Evolutionary conservation across 345 rosid species (phyloP), one percentile per base, ranked within the genome.

Genomic region (Salix brachista): DNA sequence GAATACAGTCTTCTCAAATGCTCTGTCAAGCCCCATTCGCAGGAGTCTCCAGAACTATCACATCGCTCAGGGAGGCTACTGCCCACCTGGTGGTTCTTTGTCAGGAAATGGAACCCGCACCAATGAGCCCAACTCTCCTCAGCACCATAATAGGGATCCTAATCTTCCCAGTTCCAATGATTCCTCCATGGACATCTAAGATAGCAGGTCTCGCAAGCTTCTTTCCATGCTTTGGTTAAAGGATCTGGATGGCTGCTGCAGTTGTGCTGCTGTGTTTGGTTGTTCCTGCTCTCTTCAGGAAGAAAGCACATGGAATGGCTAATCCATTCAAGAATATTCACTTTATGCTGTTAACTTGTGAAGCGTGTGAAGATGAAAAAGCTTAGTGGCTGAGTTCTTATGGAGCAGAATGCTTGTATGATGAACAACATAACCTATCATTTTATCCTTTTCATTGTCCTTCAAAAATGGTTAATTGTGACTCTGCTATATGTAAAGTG

Each of bases 1-100:
- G 85, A 94, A 88, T 85, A 80, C 89, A 28, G 91, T 92, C 32
- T 94, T 94, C 91, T 90, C 97, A 69, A 92, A 90, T 76, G 96
- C 97, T 0, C 82, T 94, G 39, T 94, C 98, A 36, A 92, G 97
- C 74, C 97, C 96, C 4, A 75, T 89, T 62, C 87, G 90, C 9
- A 78, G 87, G 60, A 92, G 92, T 84, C 96, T 90, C 68, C 97
- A 90, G 85, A 87, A 83, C 80, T 92, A 87, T 80, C 93, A 87
- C 69, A 84, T 87, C 39, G 81, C 90, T 26, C 94, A 89, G 78
- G 98, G 91, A 71, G 96, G 90, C 72, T 86, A 86, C 81, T 80
- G 73, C 44, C 84, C 78, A 14, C 76, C 67, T 66, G 87, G 86
- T 23, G 89, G 79, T 67, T 56, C 84, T 70, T 86, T 79, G n/a